Percentiles rank a stretch among this genome's conserved stretches.
Evolutionary conservation across 2,329 filamentous ascomycete species (phyloP).

Genomic region (Aspergillus thermomutatus): DNA sequence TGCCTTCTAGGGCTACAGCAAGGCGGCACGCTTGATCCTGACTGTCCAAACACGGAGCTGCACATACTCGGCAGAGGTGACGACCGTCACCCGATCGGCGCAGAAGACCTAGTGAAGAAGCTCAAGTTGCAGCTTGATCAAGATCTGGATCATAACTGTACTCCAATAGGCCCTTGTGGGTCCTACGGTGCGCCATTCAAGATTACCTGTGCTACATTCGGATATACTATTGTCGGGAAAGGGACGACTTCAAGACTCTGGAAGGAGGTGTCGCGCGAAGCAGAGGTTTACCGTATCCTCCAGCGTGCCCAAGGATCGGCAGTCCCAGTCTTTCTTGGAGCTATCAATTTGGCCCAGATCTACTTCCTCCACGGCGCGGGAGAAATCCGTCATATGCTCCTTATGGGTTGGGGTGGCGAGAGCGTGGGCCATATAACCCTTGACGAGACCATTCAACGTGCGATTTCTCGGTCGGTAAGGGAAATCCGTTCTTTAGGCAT

Average conservation of each 20-base stretch:
- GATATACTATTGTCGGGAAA: slow-evolving; percentile 24
- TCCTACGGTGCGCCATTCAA: slow-evolving; percentile 28
- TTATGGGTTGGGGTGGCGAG: slow-evolving; percentile 25
- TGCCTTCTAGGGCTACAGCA: slow-evolving; percentile 25
- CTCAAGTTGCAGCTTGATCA: slow-evolving; percentile 26
- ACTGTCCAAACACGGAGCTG: slow-evolving; percentile 22
- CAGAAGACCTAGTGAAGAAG: slow-evolving; percentile 13
- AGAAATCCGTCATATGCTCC: slow-evolving; percentile 25
- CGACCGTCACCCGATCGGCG: slow-evolving; percentile 17
- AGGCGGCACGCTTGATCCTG: slow-evolving; percentile 15
- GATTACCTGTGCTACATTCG: slow-evolving; percentile 23
- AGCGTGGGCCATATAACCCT: slow-evolving; percentile 3
- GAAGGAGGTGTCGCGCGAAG: slow-evolving; percentile 20
- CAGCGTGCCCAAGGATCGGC: slow-evolving; percentile 20
- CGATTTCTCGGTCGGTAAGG: slow-evolving; percentile 8
- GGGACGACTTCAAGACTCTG: slow-evolving; percentile 24
- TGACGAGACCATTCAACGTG: slow-evolving; percentile 1
- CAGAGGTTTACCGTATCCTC: slow-evolving; percentile 22
- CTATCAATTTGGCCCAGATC: slow-evolving; percentile 18
- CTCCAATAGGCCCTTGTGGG: slow-evolving; percentile 24
- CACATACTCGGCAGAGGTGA: slow-evolving; percentile 10
- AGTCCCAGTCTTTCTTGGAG: slow-evolving; percentile 27
- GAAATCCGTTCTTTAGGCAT: slow-evolving; percentile 11
- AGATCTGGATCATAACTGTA: slow-evolving; percentile 25
- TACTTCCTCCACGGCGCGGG: slow-evolving; percentile 24